These are phyloP conservation scores for Actinomortierella wolfii DNA, from an alignment of 371 early-diverging fungal species.

Conservation along the genomic window DNA sequence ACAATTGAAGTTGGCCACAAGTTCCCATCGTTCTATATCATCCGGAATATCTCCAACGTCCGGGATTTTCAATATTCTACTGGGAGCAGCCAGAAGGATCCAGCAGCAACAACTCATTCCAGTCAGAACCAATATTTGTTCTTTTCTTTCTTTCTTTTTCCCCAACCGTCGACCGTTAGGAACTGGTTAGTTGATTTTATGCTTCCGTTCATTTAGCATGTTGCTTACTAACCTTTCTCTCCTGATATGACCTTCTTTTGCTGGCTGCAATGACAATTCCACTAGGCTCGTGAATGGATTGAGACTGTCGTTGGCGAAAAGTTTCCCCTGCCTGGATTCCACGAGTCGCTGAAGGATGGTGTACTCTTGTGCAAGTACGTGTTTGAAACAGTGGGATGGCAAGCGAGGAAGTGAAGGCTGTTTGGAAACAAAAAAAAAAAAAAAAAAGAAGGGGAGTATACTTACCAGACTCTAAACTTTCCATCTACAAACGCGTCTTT, in stretches of 20 bases:
- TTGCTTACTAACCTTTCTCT: not conserved
- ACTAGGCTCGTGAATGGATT: slow-evolving; percentile 68
- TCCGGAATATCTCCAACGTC: too few species aligned
- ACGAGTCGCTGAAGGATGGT: slow-evolving; percentile 80
- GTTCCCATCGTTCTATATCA: too few species aligned
- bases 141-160: too few species aligned
- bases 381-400: too few species aligned
- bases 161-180: too few species aligned
- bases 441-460: not conserved
- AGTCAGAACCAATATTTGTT: too few species aligned
- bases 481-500: not conserved
- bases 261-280: not conserved
- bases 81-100: too few species aligned
- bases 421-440: not conserved
- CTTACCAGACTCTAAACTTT: not conserved
- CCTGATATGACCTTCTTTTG: not conserved
- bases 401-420: too few species aligned
- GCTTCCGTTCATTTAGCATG: not conserved
- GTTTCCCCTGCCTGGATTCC: slow-evolving; percentile 57
- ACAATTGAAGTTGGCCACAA: too few species aligned
- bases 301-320: slow-evolving; percentile 62
- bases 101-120: too few species aligned
- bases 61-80: too few species aligned
- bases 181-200: too few species aligned
- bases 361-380: slow-evolving; percentile 81